Evolutionary conservation across 2,329 filamentous ascomycete genomes (phyloP), one percentile per base, ranked within the genome.

Genomic region (Tricladium varicosporioides): DNA sequence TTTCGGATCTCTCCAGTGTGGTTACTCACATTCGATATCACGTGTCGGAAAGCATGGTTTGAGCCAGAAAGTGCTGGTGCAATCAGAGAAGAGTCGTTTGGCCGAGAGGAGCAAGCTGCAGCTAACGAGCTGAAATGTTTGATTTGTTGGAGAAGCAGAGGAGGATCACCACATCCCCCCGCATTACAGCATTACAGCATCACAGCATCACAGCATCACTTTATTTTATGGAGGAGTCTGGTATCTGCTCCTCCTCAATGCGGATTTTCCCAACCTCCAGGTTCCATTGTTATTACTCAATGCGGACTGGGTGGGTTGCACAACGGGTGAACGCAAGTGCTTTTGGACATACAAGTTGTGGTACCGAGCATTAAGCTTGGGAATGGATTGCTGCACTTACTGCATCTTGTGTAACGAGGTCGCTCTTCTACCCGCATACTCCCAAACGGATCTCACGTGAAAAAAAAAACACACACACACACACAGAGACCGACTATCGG

Each of bases 331-430:
- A 27, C 10, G 31, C 47, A 49, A 15, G 16, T 27, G 9, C 8
- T 33, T 27, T 49, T 4, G 14, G 36, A 40, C 10, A n/a, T 10
- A 40, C 22, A n/a, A 49, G 14, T 22, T 27, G 47, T 49, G 47
- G 47, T 27, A 49, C 47, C 47, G 27, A 49, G 19, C 27, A 9
- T 49, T 49, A 49, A 49, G 47, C 47, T 49, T 49, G 45, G 10
- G 27, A 32, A 27, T 32, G 32, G 47, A 27, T 16, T 19, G 16
- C 47, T 32, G 47, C 36, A 40, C n/a, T 13, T 40, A 13, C 36
- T 40, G 36, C 36, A 40, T 40, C n/a, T 40, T 40, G 36, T 40
- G 36, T 40, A 40, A 11, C 36, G 2, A 10, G 36, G 36, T 40
- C 36, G 36, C 36, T 40, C 11, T 40, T 40, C n/a, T 40, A 11